Percentiles rank a stretch among this genome's conserved stretches.
These are phyloP conservation scores for Phaeosphaeriaceae sp. DNA, from an alignment of 2,329 filamentous ascomycete genomes.

Conservation along the genomic window DNA sequence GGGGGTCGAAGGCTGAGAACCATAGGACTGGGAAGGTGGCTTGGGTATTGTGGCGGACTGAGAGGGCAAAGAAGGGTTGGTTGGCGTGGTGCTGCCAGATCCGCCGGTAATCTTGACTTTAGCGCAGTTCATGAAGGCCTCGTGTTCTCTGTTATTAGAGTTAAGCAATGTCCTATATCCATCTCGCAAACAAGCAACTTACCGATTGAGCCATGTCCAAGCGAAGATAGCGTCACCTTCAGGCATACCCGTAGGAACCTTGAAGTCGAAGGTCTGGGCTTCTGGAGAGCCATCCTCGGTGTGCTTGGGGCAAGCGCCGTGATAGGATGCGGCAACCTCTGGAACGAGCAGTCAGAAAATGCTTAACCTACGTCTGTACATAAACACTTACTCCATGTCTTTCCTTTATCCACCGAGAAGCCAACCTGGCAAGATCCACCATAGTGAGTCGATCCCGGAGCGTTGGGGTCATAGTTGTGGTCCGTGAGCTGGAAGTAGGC, in stretches of 20 bases:
- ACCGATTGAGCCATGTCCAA: slow-evolving; percentile 59
- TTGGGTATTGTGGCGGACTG: slow-evolving; percentile 14
- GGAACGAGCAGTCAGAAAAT: no score
- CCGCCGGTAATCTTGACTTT: slow-evolving; percentile 50
- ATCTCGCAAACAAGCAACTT: slow-evolving; percentile 17
- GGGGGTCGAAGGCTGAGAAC: background rate
- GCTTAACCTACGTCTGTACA: no score
- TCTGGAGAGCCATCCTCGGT: slow-evolving; percentile 46
- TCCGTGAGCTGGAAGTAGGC: slow-evolving; percentile 49
- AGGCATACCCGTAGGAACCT: slow-evolving; percentile 52
- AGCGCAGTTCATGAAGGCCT: slow-evolving; percentile 54
- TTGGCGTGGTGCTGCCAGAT: slow-evolving; percentile 22
- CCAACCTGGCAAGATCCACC: slow-evolving; percentile 58
- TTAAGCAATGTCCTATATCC: background rate
- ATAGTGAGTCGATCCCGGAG: slow-evolving; percentile 51
- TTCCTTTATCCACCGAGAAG: slow-evolving; percentile 52
- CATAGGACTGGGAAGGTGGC: slow-evolving; percentile 13
- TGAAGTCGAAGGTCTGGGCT: slow-evolving; percentile 55
- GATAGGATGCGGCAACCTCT: slow-evolving; percentile 54
- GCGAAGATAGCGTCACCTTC: slow-evolving; percentile 53
- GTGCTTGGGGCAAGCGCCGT: slow-evolving; percentile 57
- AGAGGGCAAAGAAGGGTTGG: slow-evolving; percentile 12
- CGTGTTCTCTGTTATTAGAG: background rate
- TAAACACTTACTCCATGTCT: no score
- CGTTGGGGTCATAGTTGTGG: slow-evolving; percentile 41